phyloP scores from a whole-genome alignment of 495 filamentous ascomycete genomes.

The Pseudoneurospora amorphoporcata region DNA sequence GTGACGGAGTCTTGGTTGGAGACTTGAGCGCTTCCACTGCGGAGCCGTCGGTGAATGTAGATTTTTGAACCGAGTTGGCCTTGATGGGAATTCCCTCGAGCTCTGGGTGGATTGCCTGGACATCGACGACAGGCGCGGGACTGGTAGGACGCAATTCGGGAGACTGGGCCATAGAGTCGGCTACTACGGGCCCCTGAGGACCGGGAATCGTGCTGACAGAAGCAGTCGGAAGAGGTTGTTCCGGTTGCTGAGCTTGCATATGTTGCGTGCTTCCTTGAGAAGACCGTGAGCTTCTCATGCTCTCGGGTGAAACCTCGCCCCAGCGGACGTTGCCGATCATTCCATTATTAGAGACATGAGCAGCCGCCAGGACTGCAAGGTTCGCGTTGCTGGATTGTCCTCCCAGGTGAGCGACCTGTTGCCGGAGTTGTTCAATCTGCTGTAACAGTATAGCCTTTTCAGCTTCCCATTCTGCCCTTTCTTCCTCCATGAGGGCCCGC shows the following conservation, averaged over 20 bases:
- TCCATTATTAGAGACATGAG: conserved; percentile 1
- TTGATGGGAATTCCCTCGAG: conserved; percentile 37
- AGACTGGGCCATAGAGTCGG: conserved; percentile 8
- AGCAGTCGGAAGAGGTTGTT: not conserved
- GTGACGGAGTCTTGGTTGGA: conserved; percentile 14
- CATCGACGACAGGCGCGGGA: conserved; percentile 30
- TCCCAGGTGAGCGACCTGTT: conserved; percentile 17
- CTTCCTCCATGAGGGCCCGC: conserved; percentile 34
- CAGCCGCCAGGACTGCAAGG: conserved; percentile 7
- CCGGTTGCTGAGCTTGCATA: not conserved
- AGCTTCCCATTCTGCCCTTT: conserved; percentile 28
- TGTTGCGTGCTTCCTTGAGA: conserved; percentile 12
- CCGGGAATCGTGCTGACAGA: not conserved
- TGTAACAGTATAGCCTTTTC: conserved; percentile 21
- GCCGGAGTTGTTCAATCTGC: conserved; percentile 21
- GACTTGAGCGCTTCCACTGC: conserved; percentile 13
- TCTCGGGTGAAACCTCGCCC: conserved; percentile 13
- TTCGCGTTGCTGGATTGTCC: conserved; percentile 11
- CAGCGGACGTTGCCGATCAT: conserved; percentile 19
- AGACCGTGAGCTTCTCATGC: conserved; percentile 18
- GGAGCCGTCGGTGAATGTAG: conserved; percentile 29
- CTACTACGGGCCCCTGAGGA: not conserved
- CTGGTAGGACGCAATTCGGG: conserved; percentile 7
- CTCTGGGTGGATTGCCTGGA: conserved; percentile 34
- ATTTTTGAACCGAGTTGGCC: conserved; percentile 28